phyloP scores from a whole-genome alignment of 2,329 filamentous ascomycete species.

The Epichloe scottii region DNA sequence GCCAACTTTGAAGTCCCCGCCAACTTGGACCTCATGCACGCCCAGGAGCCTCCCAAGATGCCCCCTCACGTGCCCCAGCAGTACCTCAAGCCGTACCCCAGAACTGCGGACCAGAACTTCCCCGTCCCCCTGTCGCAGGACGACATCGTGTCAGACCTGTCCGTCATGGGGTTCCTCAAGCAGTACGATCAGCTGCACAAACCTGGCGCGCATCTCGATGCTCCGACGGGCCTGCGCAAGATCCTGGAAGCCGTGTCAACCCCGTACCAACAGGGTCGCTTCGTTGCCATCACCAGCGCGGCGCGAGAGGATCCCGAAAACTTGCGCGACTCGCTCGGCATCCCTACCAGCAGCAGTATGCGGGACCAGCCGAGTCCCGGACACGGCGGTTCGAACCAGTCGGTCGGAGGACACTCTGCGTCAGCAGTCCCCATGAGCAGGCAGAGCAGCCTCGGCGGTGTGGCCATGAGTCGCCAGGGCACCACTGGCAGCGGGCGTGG shows the following conservation, averaged over 20 bases:
- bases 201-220: constrained; percentile 42
- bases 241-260: constrained; percentile 42
- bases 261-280: constrained; percentile 34
- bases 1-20: constrained; percentile 45
- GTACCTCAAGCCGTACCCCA: constrained; percentile 45
- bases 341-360: constrained; percentile 29
- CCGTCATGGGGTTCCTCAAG: constrained; percentile 45
- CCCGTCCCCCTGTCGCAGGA: constrained; percentile 37
- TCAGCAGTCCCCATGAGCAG: constrained; percentile 38
- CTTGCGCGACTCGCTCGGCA: constrained; percentile 36
- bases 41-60: constrained; percentile 43
- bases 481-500: constrained; percentile 37
- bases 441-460: constrained; percentile 42
- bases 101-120: constrained; percentile 42
- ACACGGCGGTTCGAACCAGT: constrained; percentile 11
- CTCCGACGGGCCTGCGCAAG: constrained; percentile 38
- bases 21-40: constrained; percentile 44
- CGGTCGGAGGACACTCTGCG: constrained; percentile 17
- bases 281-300: constrained; percentile 34
- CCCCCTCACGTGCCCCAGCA: constrained; percentile 44
- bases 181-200: constrained; percentile 42
- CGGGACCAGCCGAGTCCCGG: constrained; percentile 28
- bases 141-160: constrained; percentile 41
- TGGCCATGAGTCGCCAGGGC: constrained; percentile 43
- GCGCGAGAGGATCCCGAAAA: constrained; percentile 35